A percentile compares a stretch with the other conserved stretches of the same genome.
Conservation (phyloP, 2,329 filamentous ascomycete species). For the Fusarium buharicum region DNA sequence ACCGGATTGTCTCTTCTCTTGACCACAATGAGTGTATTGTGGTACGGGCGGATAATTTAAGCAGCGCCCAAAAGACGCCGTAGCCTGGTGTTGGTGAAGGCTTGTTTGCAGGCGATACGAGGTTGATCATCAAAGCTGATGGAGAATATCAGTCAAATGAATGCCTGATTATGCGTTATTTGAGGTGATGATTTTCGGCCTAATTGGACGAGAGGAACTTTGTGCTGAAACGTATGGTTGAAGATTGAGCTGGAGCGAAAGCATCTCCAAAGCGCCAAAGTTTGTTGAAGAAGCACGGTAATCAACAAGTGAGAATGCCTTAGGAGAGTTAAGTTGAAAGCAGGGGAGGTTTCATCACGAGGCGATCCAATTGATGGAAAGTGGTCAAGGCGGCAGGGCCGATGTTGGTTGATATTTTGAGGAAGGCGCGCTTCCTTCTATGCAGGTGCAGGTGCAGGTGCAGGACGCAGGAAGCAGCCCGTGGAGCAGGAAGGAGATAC, state of each 20-base stretch:
- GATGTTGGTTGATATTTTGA: neutral
- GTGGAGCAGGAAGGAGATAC: neutral
- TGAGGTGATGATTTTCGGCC: neutral
- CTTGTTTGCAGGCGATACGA: conserved; percentile 5
- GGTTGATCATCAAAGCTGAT: neutral
- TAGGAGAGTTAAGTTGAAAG: neutral
- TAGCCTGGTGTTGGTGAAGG: neutral
- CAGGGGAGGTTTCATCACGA: neutral
- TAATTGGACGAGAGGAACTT: conserved; percentile 2
- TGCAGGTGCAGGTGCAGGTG: neutral
- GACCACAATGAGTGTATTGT: neutral
- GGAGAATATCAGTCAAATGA: conserved; percentile 1
- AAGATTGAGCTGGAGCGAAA: neutral
- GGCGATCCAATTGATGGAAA: neutral
- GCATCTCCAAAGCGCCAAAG: conserved; percentile 1
- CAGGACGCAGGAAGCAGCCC: no score
- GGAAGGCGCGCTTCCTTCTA: neutral
- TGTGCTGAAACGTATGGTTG: conserved; percentile 13
- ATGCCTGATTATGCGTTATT: neutral
- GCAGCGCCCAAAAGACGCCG: neutral
- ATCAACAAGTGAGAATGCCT: no score
- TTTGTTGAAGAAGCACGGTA: neutral
- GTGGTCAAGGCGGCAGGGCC: neutral
- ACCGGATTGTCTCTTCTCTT: conserved; percentile 1
- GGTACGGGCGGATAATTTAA: conserved; percentile 16